Evolutionary conservation across 306 rosid genomes (phyloP).

Genomic region (Prunus mongolica): DNA sequence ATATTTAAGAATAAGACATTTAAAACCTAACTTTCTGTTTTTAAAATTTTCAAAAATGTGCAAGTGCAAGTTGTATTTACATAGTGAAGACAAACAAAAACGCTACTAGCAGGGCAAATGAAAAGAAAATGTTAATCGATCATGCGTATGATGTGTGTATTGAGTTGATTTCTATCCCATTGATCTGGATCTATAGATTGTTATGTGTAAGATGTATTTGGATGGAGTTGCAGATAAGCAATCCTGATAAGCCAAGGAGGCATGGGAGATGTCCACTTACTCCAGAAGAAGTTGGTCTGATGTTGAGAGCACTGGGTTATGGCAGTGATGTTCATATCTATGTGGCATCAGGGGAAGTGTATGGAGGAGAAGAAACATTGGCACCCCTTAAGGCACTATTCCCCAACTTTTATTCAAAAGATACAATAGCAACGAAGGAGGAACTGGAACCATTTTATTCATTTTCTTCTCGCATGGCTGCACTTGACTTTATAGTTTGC

Average conservation of each 20-base stretch:
- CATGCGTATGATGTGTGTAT: background rate
- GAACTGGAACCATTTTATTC: constrained; percentile 78
- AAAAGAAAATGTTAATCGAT: background rate
- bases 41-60: background rate
- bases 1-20: background rate
- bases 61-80: background rate
- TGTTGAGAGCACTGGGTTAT: constrained; percentile 96
- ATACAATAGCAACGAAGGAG: constrained; percentile 75
- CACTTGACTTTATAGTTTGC: constrained; percentile 89
- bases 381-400: constrained; percentile 84
- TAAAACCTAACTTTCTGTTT: background rate
- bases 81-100: background rate
- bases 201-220: constrained; percentile 8
- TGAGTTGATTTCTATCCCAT: background rate
- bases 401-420: constrained; percentile 89
- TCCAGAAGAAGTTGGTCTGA: constrained; percentile 98
- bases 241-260: constrained; percentile 94
- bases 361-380: constrained; percentile 89
- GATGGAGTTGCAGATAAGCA: constrained; percentile 61
- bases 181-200: background rate
- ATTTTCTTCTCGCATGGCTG: constrained; percentile 99
- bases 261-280: constrained; percentile 98
- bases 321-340: constrained; percentile 86
- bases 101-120: background rate
- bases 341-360: constrained; percentile 96